Evolutionary conservation across 768 basidiomycete genomes (phyloP), one percentile per base, ranked within the genome.

Genomic region (Psilocybe azurescens): DNA sequence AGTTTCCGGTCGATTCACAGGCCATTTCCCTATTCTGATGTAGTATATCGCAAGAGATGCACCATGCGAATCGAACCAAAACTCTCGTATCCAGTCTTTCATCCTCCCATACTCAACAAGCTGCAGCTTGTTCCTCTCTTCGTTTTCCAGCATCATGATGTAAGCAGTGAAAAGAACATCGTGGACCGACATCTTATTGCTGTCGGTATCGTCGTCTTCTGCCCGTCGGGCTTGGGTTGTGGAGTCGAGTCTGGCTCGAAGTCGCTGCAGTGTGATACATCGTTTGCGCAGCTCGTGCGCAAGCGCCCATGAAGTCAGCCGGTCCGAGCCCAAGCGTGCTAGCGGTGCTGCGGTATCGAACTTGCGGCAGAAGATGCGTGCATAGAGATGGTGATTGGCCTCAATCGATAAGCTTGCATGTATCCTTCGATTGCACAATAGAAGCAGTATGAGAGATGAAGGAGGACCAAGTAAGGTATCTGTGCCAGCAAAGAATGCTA

Each of bases 71-170:
- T 85, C 81, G 63, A 92, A 88, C 86, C 88, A 88, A 69, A 85
- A 93, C 58, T 82, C 80, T 66, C 77, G 78, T 46, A 94, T 71
- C 91, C 91, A 93, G 0, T 66, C 66, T 57, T 87, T 83, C 59
- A 92, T 82, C 44, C 70, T 68, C 5, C 85, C 91, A 67, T 88
- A 92, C 24, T 86, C 85, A n/a, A 85, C 71, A n/a, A 94, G 80
- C 70, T 93, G 91, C 49, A 53, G 72, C 65, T 84, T 84, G 66
- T 94, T 94, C 70, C 83, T 88, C 47, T 86, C 89, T 30, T 89
- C 89, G 66, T 92, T 89, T 76, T 95, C 93, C 51, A 94, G 77
- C 81, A 93, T 83, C 86, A 94, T 86, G 39, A 91, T 74, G 69
- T 90, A 93, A 29, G 87, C 83, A 30, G 83, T 82, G 79, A 87